Base-by-base conservation (phyloP, 2,329 filamentous ascomycete genomes). In the Aspergillus sp. region DNA sequence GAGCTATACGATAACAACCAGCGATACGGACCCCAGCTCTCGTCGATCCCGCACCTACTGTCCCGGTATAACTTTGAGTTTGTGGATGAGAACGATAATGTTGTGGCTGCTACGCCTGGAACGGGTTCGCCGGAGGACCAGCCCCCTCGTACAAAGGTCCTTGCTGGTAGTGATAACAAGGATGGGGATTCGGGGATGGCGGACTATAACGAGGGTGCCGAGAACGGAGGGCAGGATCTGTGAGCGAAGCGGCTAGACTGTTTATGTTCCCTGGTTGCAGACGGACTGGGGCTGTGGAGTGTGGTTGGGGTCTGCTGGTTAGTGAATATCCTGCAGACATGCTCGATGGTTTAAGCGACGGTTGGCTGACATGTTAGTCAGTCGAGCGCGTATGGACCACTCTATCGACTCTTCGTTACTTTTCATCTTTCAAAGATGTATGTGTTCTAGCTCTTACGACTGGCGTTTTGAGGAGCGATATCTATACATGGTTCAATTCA, bases 31-130 rank as follows among this genome's bases (percentile, higher is more conserved):
- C 95, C 95, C 4, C 95, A 99, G 73, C 86, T 99, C 15, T 96
- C 93, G 1, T 95, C 95, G 1, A 98, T 99, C 56, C 95, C 95
- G 0, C 95, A 99, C 73, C 83, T 98, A 4, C 84, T 99, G 11
- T 96, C 92, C 63, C 85, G 92, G 54, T 99, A 98, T 79, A 96
- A 97, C 77, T 98, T 98, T 72, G 93, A 99, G 72, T 98, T 96
- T 68, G 89, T 98, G 45, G 91, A 99, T 73, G 95, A 99, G 77
- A 84, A 91, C 49, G 93, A 92, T 58, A 88, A 96, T 56, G 88
- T 96, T 6, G 90, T 93, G 20, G 91, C 92, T 2, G 83, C 87
- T 27, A 97, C 93, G 3, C 93, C 93, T 0, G 91, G 92, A 5
- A 81, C 85, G 2, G 84, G 83, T 2, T 81, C 85, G 13, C 80